These are phyloP conservation scores for Aureobasidium sp. DNA, from an alignment of 2,329 filamentous ascomycete species.

Conservation along the genomic window DNA sequence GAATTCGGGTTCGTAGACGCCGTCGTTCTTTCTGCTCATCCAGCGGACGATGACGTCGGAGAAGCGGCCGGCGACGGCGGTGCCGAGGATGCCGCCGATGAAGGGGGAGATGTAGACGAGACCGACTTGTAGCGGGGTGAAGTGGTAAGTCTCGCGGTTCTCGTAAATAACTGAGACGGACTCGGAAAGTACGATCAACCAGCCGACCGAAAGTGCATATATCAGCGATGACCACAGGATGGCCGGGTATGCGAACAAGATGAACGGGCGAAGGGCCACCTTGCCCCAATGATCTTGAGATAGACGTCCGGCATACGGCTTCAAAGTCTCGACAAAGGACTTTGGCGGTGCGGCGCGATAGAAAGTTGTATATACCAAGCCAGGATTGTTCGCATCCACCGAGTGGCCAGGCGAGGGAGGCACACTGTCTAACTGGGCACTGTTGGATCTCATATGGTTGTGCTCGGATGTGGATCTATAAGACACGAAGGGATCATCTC, in stretches of 20 bases:
- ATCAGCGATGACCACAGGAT: slow-evolving; percentile 82
- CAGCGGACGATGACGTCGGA: slow-evolving; percentile 76
- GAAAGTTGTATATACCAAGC: slow-evolving; percentile 56
- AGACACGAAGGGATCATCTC: slow-evolving; percentile 1
- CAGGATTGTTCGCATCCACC: neutral
- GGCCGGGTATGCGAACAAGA: slow-evolving; percentile 78
- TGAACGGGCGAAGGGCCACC: slow-evolving; percentile 69
- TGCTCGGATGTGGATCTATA: neutral
- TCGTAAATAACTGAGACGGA: slow-evolving; percentile 75
- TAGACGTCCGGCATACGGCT: slow-evolving; percentile 69
- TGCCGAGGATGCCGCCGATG: slow-evolving; percentile 80
- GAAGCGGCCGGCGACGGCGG: slow-evolving; percentile 78
- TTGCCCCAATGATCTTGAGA: slow-evolving; percentile 70
- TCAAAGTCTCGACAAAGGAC: slow-evolving; percentile 66
- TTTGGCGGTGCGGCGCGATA: slow-evolving; percentile 59
- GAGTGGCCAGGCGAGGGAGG: neutral
- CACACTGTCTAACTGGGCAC: neutral
- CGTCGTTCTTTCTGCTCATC: slow-evolving; percentile 81
- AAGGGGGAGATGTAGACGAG: slow-evolving; percentile 88
- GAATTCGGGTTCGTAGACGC: slow-evolving; percentile 91
- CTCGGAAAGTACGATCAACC: slow-evolving; percentile 92
- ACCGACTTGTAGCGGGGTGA: slow-evolving; percentile 70
- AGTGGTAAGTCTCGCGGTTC: slow-evolving; percentile 62
- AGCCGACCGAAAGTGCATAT: slow-evolving; percentile 83
- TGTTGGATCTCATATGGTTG: neutral